Conservation (phyloP, 148 eudicot genomes). For the Arctostaphylos glauca region DNA sequence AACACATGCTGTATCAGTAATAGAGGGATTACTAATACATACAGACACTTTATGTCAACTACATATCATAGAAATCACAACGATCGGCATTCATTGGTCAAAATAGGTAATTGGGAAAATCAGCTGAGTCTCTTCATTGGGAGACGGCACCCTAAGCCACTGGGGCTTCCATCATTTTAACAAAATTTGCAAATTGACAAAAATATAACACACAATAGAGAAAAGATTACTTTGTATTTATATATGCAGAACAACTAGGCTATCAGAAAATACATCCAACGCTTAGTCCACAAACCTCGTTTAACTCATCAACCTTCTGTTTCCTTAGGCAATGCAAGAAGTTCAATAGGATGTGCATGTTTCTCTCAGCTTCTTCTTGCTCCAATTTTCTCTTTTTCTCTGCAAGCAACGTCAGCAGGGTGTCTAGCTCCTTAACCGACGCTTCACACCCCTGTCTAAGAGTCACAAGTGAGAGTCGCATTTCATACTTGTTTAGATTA, state of each 20-base stretch:
- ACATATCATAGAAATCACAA: not conserved
- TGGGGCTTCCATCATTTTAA: not conserved
- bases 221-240: not conserved
- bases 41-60: not conserved
- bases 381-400: conserved; percentile 88
- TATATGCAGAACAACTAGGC: not conserved
- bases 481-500: conserved; percentile 27
- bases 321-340: conserved; percentile 76
- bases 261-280: conserved; percentile 1
- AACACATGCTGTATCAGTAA: not conserved
- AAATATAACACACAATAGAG: not conserved
- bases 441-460: conserved; percentile 95
- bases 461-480: conserved; percentile 31
- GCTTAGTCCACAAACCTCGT: conserved; percentile 52
- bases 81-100: not conserved
- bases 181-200: not conserved
- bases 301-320: conserved; percentile 76
- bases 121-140: not conserved
- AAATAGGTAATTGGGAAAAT: not conserved
- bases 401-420: conserved; percentile 55
- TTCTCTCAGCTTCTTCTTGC: conserved; percentile 96
- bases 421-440: conserved; percentile 75
- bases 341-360: conserved; percentile 79
- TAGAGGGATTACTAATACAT: not conserved
- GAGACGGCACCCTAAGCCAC: not conserved